Evolutionary conservation across 306 rosid genomes (phyloP), one percentile per base, ranked within the genome.

Genomic region (Comarum palustre): DNA sequence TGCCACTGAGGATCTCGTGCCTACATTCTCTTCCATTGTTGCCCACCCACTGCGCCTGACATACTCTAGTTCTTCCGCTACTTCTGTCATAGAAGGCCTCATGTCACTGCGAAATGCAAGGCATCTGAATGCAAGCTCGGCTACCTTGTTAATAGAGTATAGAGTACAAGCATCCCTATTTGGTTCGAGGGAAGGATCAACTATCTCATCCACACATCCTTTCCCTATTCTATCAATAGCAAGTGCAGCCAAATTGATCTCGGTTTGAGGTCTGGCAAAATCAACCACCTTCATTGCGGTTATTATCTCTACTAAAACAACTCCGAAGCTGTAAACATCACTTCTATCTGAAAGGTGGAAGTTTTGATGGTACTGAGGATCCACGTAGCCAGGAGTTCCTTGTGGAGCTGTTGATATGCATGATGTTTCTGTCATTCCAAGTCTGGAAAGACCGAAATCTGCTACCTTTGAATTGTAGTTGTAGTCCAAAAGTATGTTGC

Each of bases 101-200:
- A 76, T 83, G 81, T 95, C 97, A 54, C 97, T 87, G 50, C 90
- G 97, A 79, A 91, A 95, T 50, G 99, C 97, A 38, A 95, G 91
- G 85, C 99, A 95, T 75, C 99, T 84, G 78, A 95, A 95, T 68
- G 99, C 99, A 75, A 95, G 96, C 74, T 95, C 99, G 41, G 92
- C 96, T 36, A 88, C 92, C 84, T 91, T 95, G 86, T 91, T 86
- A 47, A 95, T 43, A 14, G 99, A 91, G 67, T 90, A 86, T 9
- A 95, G 88, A 31, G 99, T 95, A 97, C 99, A 95, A 68, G 99
- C 99, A 84, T 95, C 99, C 68, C 96, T 86, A 71, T 91, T 32
- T 25, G 86, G 99, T n/a, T 94, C 99, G 11, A 94, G 87, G 79
- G 88, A 87, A 46, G 96, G 97, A 68, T 94, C 99, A 32, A 94